Conservation (phyloP, 1,139 yeast genomes). For the Hansenula sp. region DNA sequence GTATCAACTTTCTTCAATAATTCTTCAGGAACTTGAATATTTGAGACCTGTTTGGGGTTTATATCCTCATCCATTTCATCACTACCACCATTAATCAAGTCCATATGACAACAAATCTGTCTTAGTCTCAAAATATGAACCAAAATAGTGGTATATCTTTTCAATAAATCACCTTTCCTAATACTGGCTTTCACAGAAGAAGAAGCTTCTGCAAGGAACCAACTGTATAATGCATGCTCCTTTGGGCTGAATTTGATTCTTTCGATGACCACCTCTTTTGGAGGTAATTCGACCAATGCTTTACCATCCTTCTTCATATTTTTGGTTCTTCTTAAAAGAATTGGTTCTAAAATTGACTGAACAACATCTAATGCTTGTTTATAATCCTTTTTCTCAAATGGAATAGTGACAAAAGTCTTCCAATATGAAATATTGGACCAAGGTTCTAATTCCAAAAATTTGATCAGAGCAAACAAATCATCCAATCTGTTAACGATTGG, state of each 20-base stretch:
- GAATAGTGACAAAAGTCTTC: conserved; percentile 83
- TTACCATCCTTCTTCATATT: conserved; percentile 79
- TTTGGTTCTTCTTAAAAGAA: conserved; percentile 81
- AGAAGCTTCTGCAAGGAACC: conserved; percentile 68
- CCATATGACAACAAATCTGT: conserved; percentile 85
- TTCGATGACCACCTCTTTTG: conserved; percentile 69
- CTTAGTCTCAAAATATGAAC: conserved; percentile 81
- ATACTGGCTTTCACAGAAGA: conserved; percentile 61
- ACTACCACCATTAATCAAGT: conserved; percentile 16
- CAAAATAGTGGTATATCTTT: conserved; percentile 72
- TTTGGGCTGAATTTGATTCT: conserved; percentile 60
- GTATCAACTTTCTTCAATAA: conserved; percentile 7
- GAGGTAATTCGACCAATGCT: conserved; percentile 73
- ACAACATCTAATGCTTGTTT: conserved; percentile 77
- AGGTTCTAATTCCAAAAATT: conserved; percentile 76
- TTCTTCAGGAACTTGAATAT: conserved; percentile 26
- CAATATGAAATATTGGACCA: conserved; percentile 88
- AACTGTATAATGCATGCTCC: conserved; percentile 65
- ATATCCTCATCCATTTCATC: conserved; percentile 35
- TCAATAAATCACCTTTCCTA: conserved; percentile 64
- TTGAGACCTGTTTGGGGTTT: conserved; percentile 27
- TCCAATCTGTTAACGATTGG: conserved; percentile 89
- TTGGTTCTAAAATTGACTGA: conserved; percentile 80
- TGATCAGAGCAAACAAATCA: conserved; percentile 76
- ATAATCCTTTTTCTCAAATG: conserved; percentile 73